phyloP scores from a whole-genome alignment of 305 asterid species.

The Solanum hybrid region DNA sequence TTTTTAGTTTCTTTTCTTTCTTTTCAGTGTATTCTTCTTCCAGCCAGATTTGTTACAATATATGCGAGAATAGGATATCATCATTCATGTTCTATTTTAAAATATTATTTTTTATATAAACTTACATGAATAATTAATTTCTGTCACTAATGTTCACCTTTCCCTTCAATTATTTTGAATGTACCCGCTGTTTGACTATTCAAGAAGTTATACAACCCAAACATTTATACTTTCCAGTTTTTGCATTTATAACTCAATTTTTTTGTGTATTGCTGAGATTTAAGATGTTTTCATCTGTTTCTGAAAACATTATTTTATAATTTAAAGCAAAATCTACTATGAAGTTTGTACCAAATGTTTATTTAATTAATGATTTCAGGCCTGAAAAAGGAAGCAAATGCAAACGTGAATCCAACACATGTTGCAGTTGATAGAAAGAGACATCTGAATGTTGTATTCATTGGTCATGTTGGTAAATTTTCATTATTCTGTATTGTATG shows the following conservation, averaged over 20 bases:
- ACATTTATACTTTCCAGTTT: not conserved
- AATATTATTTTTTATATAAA: not conserved
- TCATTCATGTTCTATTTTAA: not conserved
- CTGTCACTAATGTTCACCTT: not conserved
- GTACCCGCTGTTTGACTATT: not conserved
- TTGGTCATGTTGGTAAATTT: slow-evolving; percentile 87
- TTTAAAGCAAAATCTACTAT: not conserved
- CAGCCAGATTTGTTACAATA: not conserved
- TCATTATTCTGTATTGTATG: not conserved
- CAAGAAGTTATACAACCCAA: not conserved
- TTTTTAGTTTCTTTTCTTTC: not conserved
- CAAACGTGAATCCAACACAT: slow-evolving; percentile 34
- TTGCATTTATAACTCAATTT: not conserved
- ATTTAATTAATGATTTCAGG: not conserved
- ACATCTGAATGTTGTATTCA: slow-evolving; percentile 83
- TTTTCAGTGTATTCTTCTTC: not conserved
- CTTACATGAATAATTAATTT: not conserved
- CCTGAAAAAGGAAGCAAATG: not conserved
- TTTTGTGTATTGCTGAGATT: not conserved
- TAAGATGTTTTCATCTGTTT: not conserved
- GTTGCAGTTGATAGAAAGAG: slow-evolving; percentile 44
- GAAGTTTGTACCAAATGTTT: not conserved
- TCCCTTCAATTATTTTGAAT: not conserved
- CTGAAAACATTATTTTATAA: not conserved
- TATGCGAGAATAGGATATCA: not conserved